Conservation (phyloP, 192 early-diverging fungal genomes). For the Coemansia sp. region DNA sequence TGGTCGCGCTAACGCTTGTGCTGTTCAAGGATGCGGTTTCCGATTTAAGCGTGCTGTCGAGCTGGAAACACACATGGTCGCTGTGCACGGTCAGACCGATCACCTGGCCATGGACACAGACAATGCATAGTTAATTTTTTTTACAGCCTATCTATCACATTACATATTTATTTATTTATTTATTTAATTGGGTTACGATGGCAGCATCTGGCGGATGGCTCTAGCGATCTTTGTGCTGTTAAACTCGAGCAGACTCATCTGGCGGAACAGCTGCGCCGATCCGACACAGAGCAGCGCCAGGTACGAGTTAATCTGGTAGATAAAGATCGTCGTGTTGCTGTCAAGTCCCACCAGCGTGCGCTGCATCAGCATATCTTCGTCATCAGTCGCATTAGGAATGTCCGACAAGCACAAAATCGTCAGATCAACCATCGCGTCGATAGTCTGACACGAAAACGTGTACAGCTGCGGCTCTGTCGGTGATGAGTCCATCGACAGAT, state of each 20-base stretch:
- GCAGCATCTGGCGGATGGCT: conserved; percentile 49
- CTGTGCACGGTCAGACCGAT: conserved; percentile 22
- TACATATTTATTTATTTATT: too few relatives aligned
- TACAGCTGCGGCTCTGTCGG: conserved; percentile 88
- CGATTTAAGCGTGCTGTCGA: conserved; percentile 43
- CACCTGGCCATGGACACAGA: too few relatives aligned
- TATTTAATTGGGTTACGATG: neutral
- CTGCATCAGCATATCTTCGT: conserved; percentile 26
- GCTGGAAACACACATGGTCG: conserved; percentile 30
- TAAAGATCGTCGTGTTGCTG: conserved; percentile 23
- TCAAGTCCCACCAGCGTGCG: conserved; percentile 27
- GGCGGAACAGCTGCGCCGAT: conserved; percentile 19
- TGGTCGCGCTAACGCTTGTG: conserved; percentile 28
- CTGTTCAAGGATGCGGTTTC: conserved; percentile 29
- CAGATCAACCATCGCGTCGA: conserved; percentile 89
- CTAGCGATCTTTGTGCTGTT: conserved; percentile 48
- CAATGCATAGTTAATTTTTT: too few relatives aligned
- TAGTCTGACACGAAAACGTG: conserved; percentile 93
- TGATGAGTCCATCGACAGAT: conserved; percentile 92
- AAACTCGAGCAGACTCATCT: conserved; percentile 51
- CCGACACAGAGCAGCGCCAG: conserved; percentile 42
- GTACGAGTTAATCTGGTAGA: conserved; percentile 41
- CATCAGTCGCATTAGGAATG: neutral
- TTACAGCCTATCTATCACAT: too few relatives aligned
- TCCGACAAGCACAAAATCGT: conserved; percentile 63